phyloP scores from a whole-genome alignment of 2,329 filamentous ascomycete genomes.

The Penicillium sp. region DNA sequence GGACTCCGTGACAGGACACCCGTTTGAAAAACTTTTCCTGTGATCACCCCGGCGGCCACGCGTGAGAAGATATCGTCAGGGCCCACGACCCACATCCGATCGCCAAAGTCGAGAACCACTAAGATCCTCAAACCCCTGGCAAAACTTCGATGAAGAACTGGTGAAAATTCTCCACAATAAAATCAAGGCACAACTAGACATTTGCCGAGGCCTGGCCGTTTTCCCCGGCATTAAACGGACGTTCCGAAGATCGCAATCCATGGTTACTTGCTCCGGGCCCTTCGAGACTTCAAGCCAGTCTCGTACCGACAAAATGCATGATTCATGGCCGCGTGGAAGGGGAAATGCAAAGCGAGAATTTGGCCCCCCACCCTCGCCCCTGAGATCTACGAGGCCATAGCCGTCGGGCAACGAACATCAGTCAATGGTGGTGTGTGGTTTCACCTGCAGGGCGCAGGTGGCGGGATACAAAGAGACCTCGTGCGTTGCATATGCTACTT shows the following conservation, averaged over 20 bases:
- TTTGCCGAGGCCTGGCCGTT: background rate
- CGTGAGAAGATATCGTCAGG: background rate
- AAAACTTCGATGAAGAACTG: background rate
- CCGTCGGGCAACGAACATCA: background rate
- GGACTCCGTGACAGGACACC: no score
- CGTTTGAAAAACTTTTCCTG: background rate
- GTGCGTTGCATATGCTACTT: background rate
- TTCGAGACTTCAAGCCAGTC: background rate
- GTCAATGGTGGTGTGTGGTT: background rate
- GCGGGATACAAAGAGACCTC: background rate
- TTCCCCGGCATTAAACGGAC: background rate
- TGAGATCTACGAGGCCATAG: background rate
- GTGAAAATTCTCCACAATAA: background rate
- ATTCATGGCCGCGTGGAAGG: conserved; percentile 3
- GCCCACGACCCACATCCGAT: background rate
- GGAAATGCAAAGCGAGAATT: background rate
- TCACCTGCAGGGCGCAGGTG: background rate
- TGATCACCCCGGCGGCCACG: background rate
- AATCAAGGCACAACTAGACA: background rate
- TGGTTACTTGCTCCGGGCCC: background rate
- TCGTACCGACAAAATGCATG: conserved; percentile 3
- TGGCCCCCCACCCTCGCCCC: background rate
- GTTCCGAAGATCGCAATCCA: background rate
- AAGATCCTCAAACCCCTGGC: background rate
- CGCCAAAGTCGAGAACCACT: background rate